phyloP scores from a whole-genome alignment of 1,284 basidiomycete genomes.

The Anthracocystis setariae region DNA sequence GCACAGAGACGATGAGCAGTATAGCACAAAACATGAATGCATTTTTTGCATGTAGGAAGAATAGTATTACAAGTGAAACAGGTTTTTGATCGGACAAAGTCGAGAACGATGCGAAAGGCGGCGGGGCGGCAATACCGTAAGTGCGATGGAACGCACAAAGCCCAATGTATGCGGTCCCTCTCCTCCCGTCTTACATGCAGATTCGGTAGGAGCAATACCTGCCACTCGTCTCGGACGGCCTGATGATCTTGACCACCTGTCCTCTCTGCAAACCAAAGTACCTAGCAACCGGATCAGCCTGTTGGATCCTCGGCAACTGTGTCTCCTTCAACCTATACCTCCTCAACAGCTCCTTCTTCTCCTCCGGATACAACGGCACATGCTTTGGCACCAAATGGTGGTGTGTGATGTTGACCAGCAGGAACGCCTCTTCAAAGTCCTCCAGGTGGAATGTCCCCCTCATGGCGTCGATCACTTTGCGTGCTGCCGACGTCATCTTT shows the following conservation, averaged over 20 bases:
- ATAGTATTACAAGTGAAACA: slow-evolving; percentile 18
- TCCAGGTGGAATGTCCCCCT: slow-evolving; percentile 84
- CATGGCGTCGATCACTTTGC: slow-evolving; percentile 74
- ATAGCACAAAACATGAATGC: no score
- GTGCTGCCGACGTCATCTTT: slow-evolving; percentile 94
- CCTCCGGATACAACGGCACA: slow-evolving; percentile 83
- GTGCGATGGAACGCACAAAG: no score
- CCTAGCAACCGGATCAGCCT: slow-evolving; percentile 93
- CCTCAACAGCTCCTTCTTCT: slow-evolving; percentile 86
- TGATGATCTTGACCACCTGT: slow-evolving; percentile 97
- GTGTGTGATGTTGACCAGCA: slow-evolving; percentile 93
- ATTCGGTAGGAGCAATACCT: slow-evolving; percentile 92
- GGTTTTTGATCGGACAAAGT: not conserved
- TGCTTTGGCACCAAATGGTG: slow-evolving; percentile 95
- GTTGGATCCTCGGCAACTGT: slow-evolving; percentile 94
- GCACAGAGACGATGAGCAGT: no score
- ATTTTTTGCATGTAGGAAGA: not conserved
- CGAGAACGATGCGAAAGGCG: not conserved
- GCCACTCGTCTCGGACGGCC: slow-evolving; percentile 93
- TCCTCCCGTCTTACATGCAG: slow-evolving; percentile 69
- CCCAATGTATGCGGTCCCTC: no score
- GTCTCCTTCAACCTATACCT: slow-evolving; percentile 98
- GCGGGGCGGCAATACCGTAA: not conserved
- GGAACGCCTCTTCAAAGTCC: slow-evolving; percentile 94
- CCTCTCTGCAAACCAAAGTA: slow-evolving; percentile 96